Conservation (phyloP, 2,329 filamentous ascomycete genomes). For the Zasmidium cellare region DNA sequence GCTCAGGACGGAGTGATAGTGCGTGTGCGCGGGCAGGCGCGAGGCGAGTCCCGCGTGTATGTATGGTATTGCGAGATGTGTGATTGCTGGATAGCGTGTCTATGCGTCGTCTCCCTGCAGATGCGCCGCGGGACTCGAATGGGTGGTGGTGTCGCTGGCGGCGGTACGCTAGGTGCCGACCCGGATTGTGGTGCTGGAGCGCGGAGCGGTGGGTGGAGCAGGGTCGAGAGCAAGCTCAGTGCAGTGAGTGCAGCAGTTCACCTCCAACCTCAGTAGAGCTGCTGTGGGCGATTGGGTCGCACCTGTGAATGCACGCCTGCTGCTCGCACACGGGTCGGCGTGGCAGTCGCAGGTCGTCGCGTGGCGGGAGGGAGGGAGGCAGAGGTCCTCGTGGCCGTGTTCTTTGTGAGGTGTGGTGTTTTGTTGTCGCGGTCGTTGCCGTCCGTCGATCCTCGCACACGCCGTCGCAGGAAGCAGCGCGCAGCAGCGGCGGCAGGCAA, state of each 20-base stretch:
- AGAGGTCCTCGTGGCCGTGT: neutral
- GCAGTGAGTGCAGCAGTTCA: neutral
- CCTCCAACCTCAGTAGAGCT: neutral
- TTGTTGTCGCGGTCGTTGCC: neutral
- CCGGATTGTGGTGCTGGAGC: neutral
- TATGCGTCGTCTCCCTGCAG: slow-evolving; percentile 1
- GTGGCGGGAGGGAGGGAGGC: neutral
- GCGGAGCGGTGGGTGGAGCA: neutral
- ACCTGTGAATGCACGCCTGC: neutral
- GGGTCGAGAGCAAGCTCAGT: neutral
- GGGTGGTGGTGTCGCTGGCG: neutral
- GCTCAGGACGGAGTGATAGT: neutral
- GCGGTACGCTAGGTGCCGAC: slow-evolving; percentile 7
- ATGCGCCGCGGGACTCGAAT: neutral
- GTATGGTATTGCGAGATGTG: neutral
- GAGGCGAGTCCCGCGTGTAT: neutral
- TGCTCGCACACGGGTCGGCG: neutral
- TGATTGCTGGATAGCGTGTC: neutral
- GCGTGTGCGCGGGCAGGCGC: neutral
- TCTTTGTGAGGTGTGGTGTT: neutral
- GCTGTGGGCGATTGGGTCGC: too few relatives aligned
- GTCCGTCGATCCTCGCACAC: neutral
- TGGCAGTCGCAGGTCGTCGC: neutral
- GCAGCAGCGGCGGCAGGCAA: neutral
- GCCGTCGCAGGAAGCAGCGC: neutral